phyloP scores from a whole-genome alignment of 352 stramenopile species.

The Achlya hypogyna region DNA sequence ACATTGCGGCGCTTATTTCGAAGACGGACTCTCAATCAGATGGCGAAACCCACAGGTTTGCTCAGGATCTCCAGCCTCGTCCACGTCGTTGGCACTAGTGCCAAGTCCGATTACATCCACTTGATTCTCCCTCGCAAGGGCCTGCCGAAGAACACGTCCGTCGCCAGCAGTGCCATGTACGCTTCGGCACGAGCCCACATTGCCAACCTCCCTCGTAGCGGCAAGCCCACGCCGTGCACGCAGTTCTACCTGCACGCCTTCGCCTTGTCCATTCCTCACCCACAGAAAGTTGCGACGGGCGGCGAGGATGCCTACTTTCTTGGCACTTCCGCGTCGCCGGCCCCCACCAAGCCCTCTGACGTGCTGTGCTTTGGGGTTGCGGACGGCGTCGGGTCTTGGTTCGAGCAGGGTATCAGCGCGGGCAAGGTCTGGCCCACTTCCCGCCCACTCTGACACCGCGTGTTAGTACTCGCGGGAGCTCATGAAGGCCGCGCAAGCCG shows the following conservation, averaged over 20 bases:
- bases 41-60: slow-evolving; percentile 15
- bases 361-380: slow-evolving; percentile 90
- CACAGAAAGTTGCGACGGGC: slow-evolving; percentile 53
- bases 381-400: slow-evolving; percentile 94
- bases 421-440: background rate
- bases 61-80: background rate
- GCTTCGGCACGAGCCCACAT: background rate
- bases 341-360: slow-evolving; percentile 33
- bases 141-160: slow-evolving; percentile 59
- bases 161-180: slow-evolving; percentile 23
- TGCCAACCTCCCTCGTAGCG: background rate
- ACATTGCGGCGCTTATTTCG: slow-evolving; percentile 8
- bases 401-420: slow-evolving; percentile 86
- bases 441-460: background rate
- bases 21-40: slow-evolving; percentile 7
- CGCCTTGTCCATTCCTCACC: slow-evolving; percentile 70
- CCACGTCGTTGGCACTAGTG: slow-evolving; percentile 29
- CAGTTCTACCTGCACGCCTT: slow-evolving; percentile 58
- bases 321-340: slow-evolving; percentile 46
- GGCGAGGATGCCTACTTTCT: slow-evolving; percentile 94
- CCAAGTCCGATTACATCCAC: slow-evolving; percentile 87
- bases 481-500: slow-evolving; percentile 66
- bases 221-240: background rate
- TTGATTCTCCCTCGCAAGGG: slow-evolving; percentile 74
- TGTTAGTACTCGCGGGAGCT: slow-evolving; percentile 60